Evolutionary conservation across 306 rosid species (phyloP), one percentile per base, ranked within the genome.

Genomic region (Prunus persica): DNA sequence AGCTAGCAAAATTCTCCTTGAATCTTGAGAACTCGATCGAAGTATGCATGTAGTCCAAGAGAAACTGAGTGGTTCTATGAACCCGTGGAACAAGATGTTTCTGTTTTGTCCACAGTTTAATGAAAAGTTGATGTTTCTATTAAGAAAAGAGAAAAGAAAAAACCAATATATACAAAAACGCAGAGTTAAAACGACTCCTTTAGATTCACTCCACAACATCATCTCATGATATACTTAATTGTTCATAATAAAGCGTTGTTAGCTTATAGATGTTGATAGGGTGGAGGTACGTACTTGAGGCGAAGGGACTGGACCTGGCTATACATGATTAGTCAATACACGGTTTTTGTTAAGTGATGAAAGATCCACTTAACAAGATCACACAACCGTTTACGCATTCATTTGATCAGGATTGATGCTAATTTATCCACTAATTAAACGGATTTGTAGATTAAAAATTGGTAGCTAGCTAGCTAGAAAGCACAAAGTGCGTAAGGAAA

Each of bases 311-410:
- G 57, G n/a, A 52, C 57, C 22, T 52, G 57, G 20, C 43, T 7
- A 38, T 6, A 38, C 7, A 38, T 52, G 57, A 8, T 52, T 18
- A 18, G 10, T 56, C 43, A 38, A 67, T 34, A 64, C 78, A 46
- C 49, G 67, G 79, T 12, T 41, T 56, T 76, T 66, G 79, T 67
- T 56, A 47, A 65, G 73, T 25, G 84, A 69, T 25, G 84, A 69
- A 54, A 27, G 58, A 73, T 58, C 8, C 89, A 62, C 57, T 34
- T 58, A 74, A 72, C 84, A 67, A 74, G 47, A 43, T 64, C 5
- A 9, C 38, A 74, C 54, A 8, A 5, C 41, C 47, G 41, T 30
- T 19, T 6, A 46, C 30, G 27, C 12, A 20, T 58, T 72, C 4
- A 72, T 49, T 69, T 49, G 71, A 51, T 22, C 18, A n/a, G 10